phyloP scores from a whole-genome alignment of 1,284 basidiomycete species.

The Ceratobasidium sp. region DNA sequence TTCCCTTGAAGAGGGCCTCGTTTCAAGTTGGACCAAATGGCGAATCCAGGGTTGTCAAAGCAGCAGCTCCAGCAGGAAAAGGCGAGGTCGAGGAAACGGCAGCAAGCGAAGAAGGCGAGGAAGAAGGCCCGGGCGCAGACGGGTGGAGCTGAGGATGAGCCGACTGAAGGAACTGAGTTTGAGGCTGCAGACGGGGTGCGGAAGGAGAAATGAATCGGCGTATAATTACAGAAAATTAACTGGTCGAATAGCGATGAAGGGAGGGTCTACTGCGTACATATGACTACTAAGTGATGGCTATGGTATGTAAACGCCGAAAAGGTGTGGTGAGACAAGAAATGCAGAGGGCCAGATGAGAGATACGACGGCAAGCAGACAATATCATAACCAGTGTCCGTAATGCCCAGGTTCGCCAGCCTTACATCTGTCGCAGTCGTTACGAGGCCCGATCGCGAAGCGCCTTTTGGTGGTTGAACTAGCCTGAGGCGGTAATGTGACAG shows the following conservation, averaged over 20 bases:
- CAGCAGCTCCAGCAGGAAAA: slow-evolving; percentile 73
- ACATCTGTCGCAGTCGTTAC: slow-evolving; percentile 29
- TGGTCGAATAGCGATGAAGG: background rate
- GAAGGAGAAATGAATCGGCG: slow-evolving; percentile 4
- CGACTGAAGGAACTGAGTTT: background rate
- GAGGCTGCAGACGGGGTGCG: background rate
- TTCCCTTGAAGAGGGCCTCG: slow-evolving; percentile 34
- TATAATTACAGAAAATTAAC: slow-evolving; percentile 1
- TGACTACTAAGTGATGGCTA: slow-evolving; percentile 5
- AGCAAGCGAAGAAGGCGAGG: slow-evolving; percentile 76
- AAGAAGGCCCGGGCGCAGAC: slow-evolving; percentile 66
- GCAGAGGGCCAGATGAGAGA: background rate
- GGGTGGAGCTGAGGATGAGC: slow-evolving; percentile 42
- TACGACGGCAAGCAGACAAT: background rate
- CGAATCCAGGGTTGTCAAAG: slow-evolving; percentile 82
- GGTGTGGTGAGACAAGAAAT: background rate
- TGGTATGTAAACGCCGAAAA: background rate
- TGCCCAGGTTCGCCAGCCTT: slow-evolving; percentile 36
- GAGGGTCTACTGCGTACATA: background rate
- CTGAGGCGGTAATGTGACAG: background rate
- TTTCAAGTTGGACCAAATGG: slow-evolving; percentile 72
- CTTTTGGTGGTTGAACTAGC: slow-evolving; percentile 2
- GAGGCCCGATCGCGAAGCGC: slow-evolving; percentile 39
- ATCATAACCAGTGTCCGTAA: slow-evolving; percentile 44
- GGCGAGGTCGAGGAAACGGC: slow-evolving; percentile 77